Percentiles rank a stretch among this genome's conserved stretches.
Evolutionary conservation across 163 green algal species (phyloP).

Genomic region (Scenedesmus sp.): DNA sequence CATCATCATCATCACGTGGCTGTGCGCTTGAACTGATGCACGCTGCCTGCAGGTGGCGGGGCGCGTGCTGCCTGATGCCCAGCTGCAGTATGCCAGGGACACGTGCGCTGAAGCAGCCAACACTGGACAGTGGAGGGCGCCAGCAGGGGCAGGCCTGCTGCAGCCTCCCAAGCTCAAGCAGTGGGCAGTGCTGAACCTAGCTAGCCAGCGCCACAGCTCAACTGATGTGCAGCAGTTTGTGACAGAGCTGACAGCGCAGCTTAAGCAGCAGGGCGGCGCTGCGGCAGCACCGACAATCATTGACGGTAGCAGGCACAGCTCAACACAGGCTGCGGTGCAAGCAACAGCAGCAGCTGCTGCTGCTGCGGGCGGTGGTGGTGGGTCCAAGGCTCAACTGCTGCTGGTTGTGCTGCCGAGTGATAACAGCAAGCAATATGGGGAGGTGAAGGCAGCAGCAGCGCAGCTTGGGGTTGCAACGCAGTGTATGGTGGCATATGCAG

Average conservation of each 20-base stretch:
- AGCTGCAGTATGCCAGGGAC: constrained; percentile 24
- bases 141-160: neutral
- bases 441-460: constrained; percentile 30
- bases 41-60: constrained; percentile 14
- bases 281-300: neutral
- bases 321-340: neutral
- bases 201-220: neutral
- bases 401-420: constrained; percentile 39
- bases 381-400: constrained; percentile 18
- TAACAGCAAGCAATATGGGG: neutral
- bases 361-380: neutral
- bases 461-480: constrained; percentile 3
- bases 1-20: too few relatives aligned
- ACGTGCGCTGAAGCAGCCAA: neutral
- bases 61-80: constrained; percentile 44
- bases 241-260: neutral
- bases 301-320: neutral
- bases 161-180: neutral
- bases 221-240: constrained; percentile 4
- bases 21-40: neutral
- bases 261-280: neutral
- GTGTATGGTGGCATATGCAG: neutral
- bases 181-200: constrained; percentile 39
- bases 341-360: neutral
- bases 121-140: constrained; percentile 5